Evolutionary conservation across 352 stramenopile species (phyloP).

Genomic region (Phytopythium delawarense): DNA sequence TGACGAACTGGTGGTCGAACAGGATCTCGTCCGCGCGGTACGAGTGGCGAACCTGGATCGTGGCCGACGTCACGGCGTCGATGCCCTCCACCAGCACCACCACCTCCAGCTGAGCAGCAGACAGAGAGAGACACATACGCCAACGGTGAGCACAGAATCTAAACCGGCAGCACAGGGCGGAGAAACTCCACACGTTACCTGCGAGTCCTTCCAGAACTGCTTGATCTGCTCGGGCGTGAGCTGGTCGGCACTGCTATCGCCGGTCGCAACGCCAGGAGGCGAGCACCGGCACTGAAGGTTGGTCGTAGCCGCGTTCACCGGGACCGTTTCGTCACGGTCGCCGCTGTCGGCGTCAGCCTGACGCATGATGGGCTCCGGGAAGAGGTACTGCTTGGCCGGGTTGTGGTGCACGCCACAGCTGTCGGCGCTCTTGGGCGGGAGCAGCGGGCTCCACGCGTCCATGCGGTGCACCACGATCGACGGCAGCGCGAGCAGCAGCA

Average conservation of each 20-base stretch:
- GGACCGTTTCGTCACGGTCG: slow-evolving; percentile 47
- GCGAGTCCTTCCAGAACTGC: slow-evolving; percentile 68
- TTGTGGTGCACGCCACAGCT: slow-evolving; percentile 62
- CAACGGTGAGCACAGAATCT: background rate
- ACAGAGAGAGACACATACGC: background rate
- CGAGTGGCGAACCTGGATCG: slow-evolving; percentile 94
- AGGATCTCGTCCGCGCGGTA: slow-evolving; percentile 92
- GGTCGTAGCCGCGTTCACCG: slow-evolving; percentile 17
- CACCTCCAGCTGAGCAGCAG: slow-evolving; percentile 86
- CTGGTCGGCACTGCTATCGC: slow-evolving; percentile 22
- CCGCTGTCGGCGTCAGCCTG: slow-evolving; percentile 59
- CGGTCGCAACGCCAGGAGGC: slow-evolving; percentile 9
- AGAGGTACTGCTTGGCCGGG: slow-evolving; percentile 54
- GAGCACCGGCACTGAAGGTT: slow-evolving; percentile 37
- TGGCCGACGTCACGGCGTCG: slow-evolving; percentile 92
- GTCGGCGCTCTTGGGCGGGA: slow-evolving; percentile 56
- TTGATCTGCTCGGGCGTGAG: slow-evolving; percentile 51
- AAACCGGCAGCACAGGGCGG: background rate
- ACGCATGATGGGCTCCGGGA: slow-evolving; percentile 57
- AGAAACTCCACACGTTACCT: slow-evolving; percentile 27
- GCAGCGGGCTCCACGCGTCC: slow-evolving; percentile 88
- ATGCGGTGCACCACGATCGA: slow-evolving; percentile 93
- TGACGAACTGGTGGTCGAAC: slow-evolving; percentile 92
- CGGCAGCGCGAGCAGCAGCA: slow-evolving; percentile 86
- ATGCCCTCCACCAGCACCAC: slow-evolving; percentile 96